Conservation (phyloP, 2,329 filamentous ascomycete genomes). For the Fusarium fujikuroi region DNA sequence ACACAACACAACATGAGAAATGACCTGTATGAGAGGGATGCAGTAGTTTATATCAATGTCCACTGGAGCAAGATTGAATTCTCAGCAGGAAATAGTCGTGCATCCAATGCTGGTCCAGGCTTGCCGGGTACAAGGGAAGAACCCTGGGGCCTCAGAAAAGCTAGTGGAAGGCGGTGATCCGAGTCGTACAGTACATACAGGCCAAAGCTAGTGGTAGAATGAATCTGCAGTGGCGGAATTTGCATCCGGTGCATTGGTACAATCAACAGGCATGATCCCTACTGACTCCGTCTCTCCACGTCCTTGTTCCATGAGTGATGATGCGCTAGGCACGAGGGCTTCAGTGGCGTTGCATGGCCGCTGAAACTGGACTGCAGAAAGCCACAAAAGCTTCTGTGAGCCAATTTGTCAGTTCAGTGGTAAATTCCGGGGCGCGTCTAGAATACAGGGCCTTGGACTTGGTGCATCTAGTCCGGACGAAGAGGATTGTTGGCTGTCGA, state of each 20-base stretch:
- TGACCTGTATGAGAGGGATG: neutral
- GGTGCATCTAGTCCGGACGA: neutral
- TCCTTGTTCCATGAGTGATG: neutral
- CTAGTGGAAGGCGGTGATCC: slow-evolving; percentile 31
- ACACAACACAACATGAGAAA: neutral
- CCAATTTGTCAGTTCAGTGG: neutral
- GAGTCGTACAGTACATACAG: slow-evolving; percentile 24
- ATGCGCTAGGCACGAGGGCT: neutral
- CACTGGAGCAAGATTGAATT: neutral
- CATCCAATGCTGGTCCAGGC: slow-evolving; percentile 19
- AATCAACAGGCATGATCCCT: slow-evolving; percentile 4
- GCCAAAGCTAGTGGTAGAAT: neutral
- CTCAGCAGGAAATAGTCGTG: neutral
- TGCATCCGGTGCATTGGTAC: slow-evolving; percentile 5
- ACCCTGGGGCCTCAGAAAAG: slow-evolving; percentile 19
- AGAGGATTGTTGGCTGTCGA: neutral
- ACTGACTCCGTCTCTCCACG: neutral
- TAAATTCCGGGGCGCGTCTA: neutral
- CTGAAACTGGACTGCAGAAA: neutral
- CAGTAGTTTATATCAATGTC: slow-evolving; percentile 10
- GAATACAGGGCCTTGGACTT: neutral
- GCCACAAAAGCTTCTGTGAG: neutral
- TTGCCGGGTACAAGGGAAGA: slow-evolving; percentile 20
- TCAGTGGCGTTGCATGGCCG: neutral
- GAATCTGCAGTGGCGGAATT: slow-evolving; percentile 10